Evolutionary conservation across 345 rosid genomes (phyloP).

Genomic region (Camelina laxa): DNA sequence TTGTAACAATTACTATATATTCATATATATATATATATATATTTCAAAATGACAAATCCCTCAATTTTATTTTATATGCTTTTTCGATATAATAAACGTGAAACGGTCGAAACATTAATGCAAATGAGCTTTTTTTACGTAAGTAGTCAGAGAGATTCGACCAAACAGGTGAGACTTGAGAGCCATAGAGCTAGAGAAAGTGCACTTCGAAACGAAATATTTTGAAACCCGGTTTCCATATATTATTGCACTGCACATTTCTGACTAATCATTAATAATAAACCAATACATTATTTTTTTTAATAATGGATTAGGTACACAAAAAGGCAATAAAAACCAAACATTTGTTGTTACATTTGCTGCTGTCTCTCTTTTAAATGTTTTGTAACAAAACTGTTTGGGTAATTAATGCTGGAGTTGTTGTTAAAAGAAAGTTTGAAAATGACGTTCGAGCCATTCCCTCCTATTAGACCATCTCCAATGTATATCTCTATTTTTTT

Average conservation of each 20-base stretch:
- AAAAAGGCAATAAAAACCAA: slow-evolving; percentile 39
- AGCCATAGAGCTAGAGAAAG: background rate
- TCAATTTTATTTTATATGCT: background rate
- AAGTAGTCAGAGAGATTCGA: slow-evolving; percentile 32
- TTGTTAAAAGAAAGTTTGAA: slow-evolving; percentile 29
- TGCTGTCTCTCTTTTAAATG: slow-evolving; percentile 21
- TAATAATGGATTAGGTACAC: slow-evolving; percentile 39
- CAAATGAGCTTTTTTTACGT: slow-evolving; percentile 18
- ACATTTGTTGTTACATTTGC: background rate
- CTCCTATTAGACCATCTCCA: too few species aligned
- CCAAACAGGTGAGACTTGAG: slow-evolving; percentile 33
- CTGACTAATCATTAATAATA: background rate
- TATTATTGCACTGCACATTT: background rate
- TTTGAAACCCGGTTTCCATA: slow-evolving; percentile 8
- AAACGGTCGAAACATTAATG: slow-evolving; percentile 32
- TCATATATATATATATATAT: too few species aligned
- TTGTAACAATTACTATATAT: background rate
- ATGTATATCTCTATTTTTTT: too few species aligned
- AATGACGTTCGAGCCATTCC: slow-evolving; percentile 34
- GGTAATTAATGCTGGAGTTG: slow-evolving; percentile 36
- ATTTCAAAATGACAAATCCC: background rate
- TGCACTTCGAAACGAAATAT: background rate
- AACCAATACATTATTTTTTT: too few species aligned
- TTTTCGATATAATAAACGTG: background rate
- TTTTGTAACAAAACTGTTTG: slow-evolving; percentile 27